Base-by-base conservation (phyloP, 2,329 filamentous ascomycete species). In the Exophiala phaeomuriformis region DNA sequence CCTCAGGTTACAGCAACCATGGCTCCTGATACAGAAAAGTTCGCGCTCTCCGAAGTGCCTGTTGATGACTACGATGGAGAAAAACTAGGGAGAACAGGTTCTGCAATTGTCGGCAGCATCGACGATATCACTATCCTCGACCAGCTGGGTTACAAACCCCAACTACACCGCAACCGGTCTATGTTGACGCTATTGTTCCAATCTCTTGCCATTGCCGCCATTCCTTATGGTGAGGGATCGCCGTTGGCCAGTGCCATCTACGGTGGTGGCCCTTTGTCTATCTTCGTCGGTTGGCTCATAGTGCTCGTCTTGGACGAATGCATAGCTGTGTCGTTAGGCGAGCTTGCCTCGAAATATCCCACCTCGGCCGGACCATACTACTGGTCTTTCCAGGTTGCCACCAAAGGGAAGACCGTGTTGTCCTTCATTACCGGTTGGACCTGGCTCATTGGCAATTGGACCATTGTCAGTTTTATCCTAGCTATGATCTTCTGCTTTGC, bases 141-240 rank as follows among this genome's bases (percentile, higher is more conserved):
- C 29, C 58, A 67, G n/a, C 69, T 83, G 27, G 79, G 81, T 30
- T 84, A 84, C 67, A 77, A 73, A 52, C 74, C 77, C 3, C 78
- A 81, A 62, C 69, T 84, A 12, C 69, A 66, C 19, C 75, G 79
- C 27, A 84, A 83, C 57, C 74, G 81, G 32, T 82, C 80, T 0
- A 74, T 83, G 61, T 72, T 77, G 57, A 82, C 79, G 0, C 68
- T 84, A 1, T 70, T 83, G 8, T 84, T 83, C 64, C 80, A 83
- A 65, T 77, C 77, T 0, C 68, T 83, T 5, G 79, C 80, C 27
- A 82, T 83, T 31, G 79, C 80, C 31, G 79, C 80, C 19, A 78
- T 82, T 44, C 80, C 60, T 8, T 62, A 58, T 42, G 60, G 58
- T n/a, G 56, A 59, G 37, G 61, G 60, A 35, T 52, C 51, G 77